Evolutionary conservation across 306 rosid species (phyloP).

Genomic region (Lablab purpureus): DNA sequence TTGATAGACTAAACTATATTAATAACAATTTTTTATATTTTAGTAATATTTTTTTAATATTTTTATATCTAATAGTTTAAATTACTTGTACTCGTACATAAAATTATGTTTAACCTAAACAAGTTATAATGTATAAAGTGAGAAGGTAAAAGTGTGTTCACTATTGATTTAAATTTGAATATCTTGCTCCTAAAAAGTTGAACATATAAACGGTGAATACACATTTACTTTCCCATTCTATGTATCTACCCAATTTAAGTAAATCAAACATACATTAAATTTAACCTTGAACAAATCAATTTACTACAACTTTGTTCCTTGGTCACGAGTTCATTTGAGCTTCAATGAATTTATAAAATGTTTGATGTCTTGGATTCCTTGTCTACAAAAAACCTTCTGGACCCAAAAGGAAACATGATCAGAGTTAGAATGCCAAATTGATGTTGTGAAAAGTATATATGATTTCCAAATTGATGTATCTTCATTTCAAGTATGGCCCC

Average conservation of each 20-base stretch:
- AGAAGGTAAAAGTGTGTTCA: too few species aligned
- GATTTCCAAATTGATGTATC: not conserved
- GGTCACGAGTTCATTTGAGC: too few species aligned
- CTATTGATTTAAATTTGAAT: too few species aligned
- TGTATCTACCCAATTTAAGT: too few species aligned
- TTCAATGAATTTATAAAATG: not conserved
- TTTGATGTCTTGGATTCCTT: not conserved
- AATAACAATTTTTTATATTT: too few species aligned
- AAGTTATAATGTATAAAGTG: not conserved
- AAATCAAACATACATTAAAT: too few species aligned
- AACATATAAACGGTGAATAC: not conserved
- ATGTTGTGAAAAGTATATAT: not conserved
- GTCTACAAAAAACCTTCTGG: not conserved
- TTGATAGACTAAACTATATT: too few species aligned
- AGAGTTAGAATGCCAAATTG: too few species aligned
- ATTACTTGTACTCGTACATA: not conserved
- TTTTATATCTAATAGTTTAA: too few species aligned
- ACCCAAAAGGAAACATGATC: not conserved
- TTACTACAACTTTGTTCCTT: not conserved
- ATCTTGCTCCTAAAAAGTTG: not conserved
- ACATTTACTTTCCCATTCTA: not conserved
- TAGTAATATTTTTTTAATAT: too few species aligned
- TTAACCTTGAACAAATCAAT: not conserved
- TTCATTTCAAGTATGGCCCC: not conserved
- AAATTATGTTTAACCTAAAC: not conserved